These are phyloP conservation scores for Mortierella sp. DNA, from an alignment of 371 early-diverging fungal species.

Conservation along the genomic window DNA sequence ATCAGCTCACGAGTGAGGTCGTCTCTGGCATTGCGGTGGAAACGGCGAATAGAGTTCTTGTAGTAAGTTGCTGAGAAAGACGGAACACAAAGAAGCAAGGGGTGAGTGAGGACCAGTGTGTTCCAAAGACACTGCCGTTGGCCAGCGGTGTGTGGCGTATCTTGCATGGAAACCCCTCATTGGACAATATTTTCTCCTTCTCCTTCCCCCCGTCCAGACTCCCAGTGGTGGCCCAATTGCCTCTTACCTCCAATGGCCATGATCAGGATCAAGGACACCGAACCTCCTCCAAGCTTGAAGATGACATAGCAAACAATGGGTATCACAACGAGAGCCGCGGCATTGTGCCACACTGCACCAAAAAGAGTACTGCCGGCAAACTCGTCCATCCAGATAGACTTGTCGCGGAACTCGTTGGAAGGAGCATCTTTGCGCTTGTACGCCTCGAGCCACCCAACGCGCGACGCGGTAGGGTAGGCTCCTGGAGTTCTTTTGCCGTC, in stretches of 20 bases:
- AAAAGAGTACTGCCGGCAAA: constrained; percentile 49
- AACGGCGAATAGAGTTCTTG: constrained; percentile 70
- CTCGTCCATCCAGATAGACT: constrained; percentile 53
- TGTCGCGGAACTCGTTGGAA: constrained; percentile 47
- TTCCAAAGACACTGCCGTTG: no score
- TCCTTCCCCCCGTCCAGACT: no score
- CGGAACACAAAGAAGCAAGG: background rate
- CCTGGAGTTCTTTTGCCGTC: constrained; percentile 24
- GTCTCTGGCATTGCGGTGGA: constrained; percentile 70
- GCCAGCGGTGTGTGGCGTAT: no score
- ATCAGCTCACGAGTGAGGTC: constrained; percentile 75
- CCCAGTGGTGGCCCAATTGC: background rate
- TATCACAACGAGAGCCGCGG: constrained; percentile 30
- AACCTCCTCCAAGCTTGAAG: constrained; percentile 50
- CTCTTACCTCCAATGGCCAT: constrained; percentile 50
- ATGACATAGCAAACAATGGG: constrained; percentile 31
- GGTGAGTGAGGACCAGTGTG: constrained; percentile 1
- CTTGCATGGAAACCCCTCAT: no score
- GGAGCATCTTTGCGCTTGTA: constrained; percentile 48
- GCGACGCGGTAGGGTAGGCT: constrained; percentile 28
- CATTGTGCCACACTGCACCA: constrained; percentile 53
- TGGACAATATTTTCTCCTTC: no score
- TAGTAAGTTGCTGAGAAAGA: constrained; percentile 68
- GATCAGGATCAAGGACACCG: constrained; percentile 43
- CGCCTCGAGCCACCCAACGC: constrained; percentile 48